These are phyloP conservation scores for Plenodomus biglobosus DNA, from an alignment of 2,329 filamentous ascomycete species.

Conservation along the genomic window DNA sequence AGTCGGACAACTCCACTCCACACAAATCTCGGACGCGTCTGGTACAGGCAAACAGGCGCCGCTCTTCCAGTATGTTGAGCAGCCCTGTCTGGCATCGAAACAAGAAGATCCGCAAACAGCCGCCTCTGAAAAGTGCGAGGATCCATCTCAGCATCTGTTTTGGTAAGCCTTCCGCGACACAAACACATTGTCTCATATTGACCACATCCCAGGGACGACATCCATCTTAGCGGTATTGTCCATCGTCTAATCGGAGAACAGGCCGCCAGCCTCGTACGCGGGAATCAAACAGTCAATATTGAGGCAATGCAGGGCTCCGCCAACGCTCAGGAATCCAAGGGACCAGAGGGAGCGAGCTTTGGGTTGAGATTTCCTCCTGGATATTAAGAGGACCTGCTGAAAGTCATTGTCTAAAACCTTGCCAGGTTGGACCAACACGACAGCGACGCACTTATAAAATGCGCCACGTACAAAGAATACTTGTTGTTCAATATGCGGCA, in stretches of 20 bases:
- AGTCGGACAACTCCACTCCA: conserved; percentile 35
- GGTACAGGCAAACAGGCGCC: conserved; percentile 37
- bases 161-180: conserved; percentile 33
- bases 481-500: conserved; percentile 5
- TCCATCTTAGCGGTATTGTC: conserved; percentile 39
- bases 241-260: conserved; percentile 42
- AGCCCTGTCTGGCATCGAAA: conserved; percentile 35
- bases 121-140: conserved; percentile 32
- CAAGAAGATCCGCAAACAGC: conserved; percentile 29
- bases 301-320: conserved; percentile 15
- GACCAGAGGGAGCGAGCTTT: conserved; percentile 22
- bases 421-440: conserved; percentile 3
- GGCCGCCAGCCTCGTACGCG: conserved; percentile 36
- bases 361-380: conserved; percentile 37
- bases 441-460: conserved; percentile 3
- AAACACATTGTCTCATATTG: conserved; percentile 39
- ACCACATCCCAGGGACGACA: conserved; percentile 37
- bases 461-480: conserved; percentile 2
- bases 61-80: conserved; percentile 37
- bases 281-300: conserved; percentile 35
- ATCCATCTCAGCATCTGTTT: conserved; percentile 38
- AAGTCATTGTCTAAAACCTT: conserved; percentile 23
- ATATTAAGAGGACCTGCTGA: conserved; percentile 24
- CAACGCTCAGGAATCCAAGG: conserved; percentile 16
- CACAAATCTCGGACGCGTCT: conserved; percentile 35